A percentile compares a stretch with the other conserved stretches of the same genome.
phyloP scores from a whole-genome alignment of 2,329 filamentous ascomycete genomes.

The Leptographium procerum region DNA sequence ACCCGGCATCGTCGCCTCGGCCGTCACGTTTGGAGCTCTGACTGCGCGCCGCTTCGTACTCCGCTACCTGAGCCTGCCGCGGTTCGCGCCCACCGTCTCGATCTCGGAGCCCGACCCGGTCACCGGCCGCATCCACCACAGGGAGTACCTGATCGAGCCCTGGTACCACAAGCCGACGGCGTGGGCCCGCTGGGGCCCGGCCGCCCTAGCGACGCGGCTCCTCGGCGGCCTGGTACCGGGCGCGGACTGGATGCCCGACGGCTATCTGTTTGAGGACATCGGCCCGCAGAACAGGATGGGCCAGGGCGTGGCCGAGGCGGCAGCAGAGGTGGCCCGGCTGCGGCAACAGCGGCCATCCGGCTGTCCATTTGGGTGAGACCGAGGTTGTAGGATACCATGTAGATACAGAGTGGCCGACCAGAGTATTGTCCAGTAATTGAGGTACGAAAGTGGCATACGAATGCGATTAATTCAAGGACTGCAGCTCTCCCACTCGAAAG shows the following conservation, averaged over 20 bases:
- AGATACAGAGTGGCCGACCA: too few species aligned
- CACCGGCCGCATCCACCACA: conserved; percentile 38
- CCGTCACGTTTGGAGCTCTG: conserved; percentile 36
- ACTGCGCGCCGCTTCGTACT: conserved; percentile 41
- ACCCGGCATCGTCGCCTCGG: conserved; percentile 24
- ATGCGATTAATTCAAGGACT: too few species aligned
- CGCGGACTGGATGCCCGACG: conserved; percentile 30
- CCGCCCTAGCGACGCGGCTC: conserved; percentile 34
- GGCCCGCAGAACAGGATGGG: conserved; percentile 47
- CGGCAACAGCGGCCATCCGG: conserved; percentile 24
- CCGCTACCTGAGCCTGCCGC: conserved; percentile 49
- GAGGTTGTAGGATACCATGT: too few species aligned
- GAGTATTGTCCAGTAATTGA: too few species aligned
- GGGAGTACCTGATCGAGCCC: conserved; percentile 48
- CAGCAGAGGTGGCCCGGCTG: conserved; percentile 25
- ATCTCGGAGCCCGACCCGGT: conserved; percentile 37
- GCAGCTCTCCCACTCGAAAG: too few species aligned
- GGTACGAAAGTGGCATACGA: too few species aligned
- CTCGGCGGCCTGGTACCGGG: conserved; percentile 33
- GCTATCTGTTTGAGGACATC: conserved; percentile 46
- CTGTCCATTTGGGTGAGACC: conserved; percentile 34
- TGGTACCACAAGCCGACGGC: conserved; percentile 51
- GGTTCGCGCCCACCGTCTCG: conserved; percentile 28
- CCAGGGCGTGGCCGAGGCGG: conserved; percentile 38
- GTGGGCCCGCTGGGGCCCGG: conserved; percentile 51